phyloP scores from a whole-genome alignment of 1,284 basidiomycete species.

The Puccinia coronata region DNA sequence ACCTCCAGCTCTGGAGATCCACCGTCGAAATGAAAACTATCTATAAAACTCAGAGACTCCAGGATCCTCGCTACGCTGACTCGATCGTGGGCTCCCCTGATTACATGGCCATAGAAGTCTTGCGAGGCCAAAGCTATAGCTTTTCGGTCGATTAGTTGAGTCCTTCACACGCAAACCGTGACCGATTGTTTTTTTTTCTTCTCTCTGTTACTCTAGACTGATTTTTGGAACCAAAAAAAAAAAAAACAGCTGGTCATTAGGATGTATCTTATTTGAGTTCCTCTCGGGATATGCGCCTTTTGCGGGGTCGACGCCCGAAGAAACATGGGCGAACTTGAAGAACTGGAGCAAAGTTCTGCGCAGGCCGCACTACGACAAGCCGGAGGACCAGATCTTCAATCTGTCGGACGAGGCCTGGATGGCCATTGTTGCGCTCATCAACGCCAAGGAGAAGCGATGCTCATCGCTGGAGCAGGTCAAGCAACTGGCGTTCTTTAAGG shows the following conservation, averaged over 20 bases:
- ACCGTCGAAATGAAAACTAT: constrained; percentile 93
- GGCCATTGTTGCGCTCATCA: constrained; percentile 76
- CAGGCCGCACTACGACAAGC: constrained; percentile 90
- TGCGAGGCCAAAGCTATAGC: constrained; percentile 45
- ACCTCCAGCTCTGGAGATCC: constrained; percentile 77
- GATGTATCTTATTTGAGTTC: constrained; percentile 87
- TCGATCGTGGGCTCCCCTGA: constrained; percentile 98
- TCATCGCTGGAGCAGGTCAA: constrained; percentile 73
- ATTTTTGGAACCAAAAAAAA: constrained; percentile 74
- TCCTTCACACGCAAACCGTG: no score
- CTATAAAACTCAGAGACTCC: constrained; percentile 86
- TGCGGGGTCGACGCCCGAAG: constrained; percentile 89
- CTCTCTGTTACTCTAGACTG: no score
- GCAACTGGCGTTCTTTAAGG: constrained; percentile 80
- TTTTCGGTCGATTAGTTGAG: constrained; percentile 50
- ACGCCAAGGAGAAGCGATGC: constrained; percentile 77
- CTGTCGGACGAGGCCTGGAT: constrained; percentile 92
- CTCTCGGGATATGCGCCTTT: constrained; percentile 87
- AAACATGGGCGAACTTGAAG: constrained; percentile 99
- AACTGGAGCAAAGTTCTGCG: constrained; percentile 89
- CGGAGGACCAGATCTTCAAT: constrained; percentile 97
- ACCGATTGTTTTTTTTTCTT: no score
- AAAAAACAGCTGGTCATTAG: constrained; percentile 91
- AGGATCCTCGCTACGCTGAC: constrained; percentile 91
- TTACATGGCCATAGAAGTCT: constrained; percentile 65